A percentile compares a stretch with the other conserved stretches of the same genome.
phyloP scores from a whole-genome alignment of 2,329 filamentous ascomycete species.

The Aspergillus sp. region DNA sequence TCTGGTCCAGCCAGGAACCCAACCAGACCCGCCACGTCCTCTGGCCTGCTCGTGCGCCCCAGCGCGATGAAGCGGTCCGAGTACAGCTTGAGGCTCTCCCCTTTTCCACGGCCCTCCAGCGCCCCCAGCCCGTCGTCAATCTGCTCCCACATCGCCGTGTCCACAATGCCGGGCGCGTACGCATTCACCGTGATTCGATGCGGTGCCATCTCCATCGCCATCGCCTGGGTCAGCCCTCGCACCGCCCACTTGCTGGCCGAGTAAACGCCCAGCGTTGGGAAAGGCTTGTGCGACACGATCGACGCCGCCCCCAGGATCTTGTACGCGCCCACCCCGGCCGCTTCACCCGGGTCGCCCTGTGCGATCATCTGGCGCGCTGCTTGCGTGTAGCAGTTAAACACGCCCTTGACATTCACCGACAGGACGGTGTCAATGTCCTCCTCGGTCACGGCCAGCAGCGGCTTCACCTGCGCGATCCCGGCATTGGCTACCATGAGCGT shows the following conservation, averaged over 20 bases:
- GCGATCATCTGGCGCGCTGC: slow-evolving; percentile 66
- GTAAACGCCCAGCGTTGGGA: slow-evolving; percentile 62
- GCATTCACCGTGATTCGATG: slow-evolving; percentile 67
- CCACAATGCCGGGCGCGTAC: slow-evolving; percentile 68
- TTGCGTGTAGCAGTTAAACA: slow-evolving; percentile 64
- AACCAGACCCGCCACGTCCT: slow-evolving; percentile 65
- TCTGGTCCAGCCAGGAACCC: slow-evolving; percentile 60
- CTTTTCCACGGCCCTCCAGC: slow-evolving; percentile 51
- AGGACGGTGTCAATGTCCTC: slow-evolving; percentile 61
- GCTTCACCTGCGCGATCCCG: slow-evolving; percentile 60
- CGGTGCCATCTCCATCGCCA: slow-evolving; percentile 64
- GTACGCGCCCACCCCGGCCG: slow-evolving; percentile 25
- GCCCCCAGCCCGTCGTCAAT: slow-evolving; percentile 63
- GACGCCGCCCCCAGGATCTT: slow-evolving; percentile 56
- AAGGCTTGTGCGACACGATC: slow-evolving; percentile 62
- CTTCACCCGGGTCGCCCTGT: slow-evolving; percentile 49
- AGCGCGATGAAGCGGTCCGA: slow-evolving; percentile 56
- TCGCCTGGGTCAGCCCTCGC: slow-evolving; percentile 63
- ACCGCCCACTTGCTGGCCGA: slow-evolving; percentile 67
- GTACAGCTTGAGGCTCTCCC: slow-evolving; percentile 57
- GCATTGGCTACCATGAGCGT: slow-evolving; percentile 61
- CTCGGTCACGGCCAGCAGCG: slow-evolving; percentile 56
- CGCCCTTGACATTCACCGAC: slow-evolving; percentile 63
- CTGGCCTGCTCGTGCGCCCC: slow-evolving; percentile 58
- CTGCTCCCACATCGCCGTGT: slow-evolving; percentile 67